A percentile compares a stretch with the other conserved stretches of the same genome.
phyloP scores from a whole-genome alignment of 768 basidiomycete species.

The Boletus vermiculosoides region DNA sequence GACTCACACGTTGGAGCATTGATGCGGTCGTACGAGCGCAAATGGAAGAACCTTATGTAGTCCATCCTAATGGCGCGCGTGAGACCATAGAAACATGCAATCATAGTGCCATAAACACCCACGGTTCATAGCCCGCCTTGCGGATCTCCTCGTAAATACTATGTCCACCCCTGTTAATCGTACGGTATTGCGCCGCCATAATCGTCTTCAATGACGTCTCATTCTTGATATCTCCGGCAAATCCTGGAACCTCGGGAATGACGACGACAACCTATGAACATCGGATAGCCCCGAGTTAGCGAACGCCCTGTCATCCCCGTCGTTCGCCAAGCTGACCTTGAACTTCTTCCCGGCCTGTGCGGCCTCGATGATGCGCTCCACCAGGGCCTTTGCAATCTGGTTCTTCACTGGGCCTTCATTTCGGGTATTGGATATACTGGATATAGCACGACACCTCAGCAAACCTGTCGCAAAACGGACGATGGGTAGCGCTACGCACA shows the following conservation, averaged over 20 bases:
- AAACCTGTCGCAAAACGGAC: background rate
- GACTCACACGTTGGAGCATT: conserved; percentile 66
- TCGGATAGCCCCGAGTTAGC: background rate
- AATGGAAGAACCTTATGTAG: conserved; percentile 90
- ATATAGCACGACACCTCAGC: conserved; percentile 8
- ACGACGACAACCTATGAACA: conserved; percentile 68
- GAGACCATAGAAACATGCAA: background rate
- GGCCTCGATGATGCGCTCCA: conserved; percentile 83
- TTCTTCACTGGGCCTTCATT: conserved; percentile 72
- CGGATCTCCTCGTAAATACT: conserved; percentile 85
- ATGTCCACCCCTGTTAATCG: conserved; percentile 85
- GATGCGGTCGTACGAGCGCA: conserved; percentile 88
- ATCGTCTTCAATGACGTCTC: conserved; percentile 69
- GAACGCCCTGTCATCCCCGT: background rate
- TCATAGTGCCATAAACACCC: conserved; percentile 25
- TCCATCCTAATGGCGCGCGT: conserved; percentile 50
- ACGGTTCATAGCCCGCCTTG: conserved; percentile 76
- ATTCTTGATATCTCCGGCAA: conserved; percentile 77
- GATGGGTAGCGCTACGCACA: conserved; percentile 54
- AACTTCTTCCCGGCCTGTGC: conserved; percentile 70
- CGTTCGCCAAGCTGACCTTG: conserved; percentile 45
- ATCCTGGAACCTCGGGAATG: conserved; percentile 91
- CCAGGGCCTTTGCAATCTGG: conserved; percentile 77
- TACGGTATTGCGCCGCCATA: conserved; percentile 85
- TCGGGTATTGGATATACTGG: conserved; percentile 74